These are phyloP conservation scores for Medakamo hakoo DNA, from an alignment of 139 green algal genomes.

Conservation along the genomic window DNA sequence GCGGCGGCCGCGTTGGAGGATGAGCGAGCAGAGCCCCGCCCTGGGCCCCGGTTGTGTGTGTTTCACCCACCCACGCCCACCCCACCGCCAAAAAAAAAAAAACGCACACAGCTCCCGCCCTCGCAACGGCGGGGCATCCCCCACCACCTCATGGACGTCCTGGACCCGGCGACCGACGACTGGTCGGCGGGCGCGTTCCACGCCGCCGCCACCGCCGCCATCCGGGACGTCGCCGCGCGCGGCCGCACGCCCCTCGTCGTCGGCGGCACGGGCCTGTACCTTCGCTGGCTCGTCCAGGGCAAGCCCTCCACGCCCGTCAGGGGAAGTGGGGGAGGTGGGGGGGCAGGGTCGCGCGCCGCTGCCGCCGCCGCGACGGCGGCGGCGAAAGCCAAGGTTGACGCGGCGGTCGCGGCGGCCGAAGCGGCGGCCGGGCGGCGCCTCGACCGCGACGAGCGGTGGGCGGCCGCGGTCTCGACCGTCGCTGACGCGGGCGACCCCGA, in stretches of 20 bases:
- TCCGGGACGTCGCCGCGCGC: constrained; percentile 45
- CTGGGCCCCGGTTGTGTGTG: too few relatives aligned
- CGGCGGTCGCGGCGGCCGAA: not conserved
- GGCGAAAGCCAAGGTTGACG: constrained; percentile 16
- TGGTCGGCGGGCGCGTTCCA: constrained; percentile 80
- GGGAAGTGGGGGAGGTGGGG: too few relatives aligned
- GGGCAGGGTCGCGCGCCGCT: too few relatives aligned
- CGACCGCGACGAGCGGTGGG: constrained; percentile 42
- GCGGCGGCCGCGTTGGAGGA: too few relatives aligned
- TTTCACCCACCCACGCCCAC: too few relatives aligned
- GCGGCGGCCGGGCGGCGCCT: not conserved
- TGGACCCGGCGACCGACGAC: constrained; percentile 36
- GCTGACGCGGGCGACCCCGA: constrained; percentile 37
- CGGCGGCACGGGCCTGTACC: constrained; percentile 88
- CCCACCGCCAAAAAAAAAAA: too few relatives aligned
- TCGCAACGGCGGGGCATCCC: constrained; percentile 47
- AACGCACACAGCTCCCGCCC: too few relatives aligned
- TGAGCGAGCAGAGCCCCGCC: too few relatives aligned
- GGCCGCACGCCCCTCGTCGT: constrained; percentile 59
- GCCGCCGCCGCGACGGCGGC: constrained; percentile 23
- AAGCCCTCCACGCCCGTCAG: constrained; percentile 45
- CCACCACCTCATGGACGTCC: constrained; percentile 85
- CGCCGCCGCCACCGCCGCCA: constrained; percentile 30
- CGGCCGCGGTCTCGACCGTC: constrained; percentile 28
- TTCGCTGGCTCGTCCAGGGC: constrained; percentile 73